Evolutionary conservation across 129 eudicot genomes (phyloP), one percentile per base, ranked within the genome.

Genomic region (Cynara cardunculus): DNA sequence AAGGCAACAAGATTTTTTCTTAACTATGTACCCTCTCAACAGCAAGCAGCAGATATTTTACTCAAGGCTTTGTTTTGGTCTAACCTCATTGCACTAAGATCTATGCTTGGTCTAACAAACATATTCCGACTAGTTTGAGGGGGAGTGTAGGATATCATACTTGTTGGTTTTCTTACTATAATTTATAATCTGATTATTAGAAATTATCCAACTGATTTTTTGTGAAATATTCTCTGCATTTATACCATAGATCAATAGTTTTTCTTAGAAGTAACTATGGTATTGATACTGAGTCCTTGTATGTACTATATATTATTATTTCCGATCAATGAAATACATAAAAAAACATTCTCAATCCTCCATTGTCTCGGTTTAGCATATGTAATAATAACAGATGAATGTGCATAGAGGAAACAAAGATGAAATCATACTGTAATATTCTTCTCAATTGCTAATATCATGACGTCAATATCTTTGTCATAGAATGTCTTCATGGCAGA

Each of bases 401-500:
- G 34, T 19, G 31, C 53, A 34, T 25, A 25, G 41, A 80, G 65
- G 74, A 53, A 85, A 24, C 6, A 79, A 59, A 49, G 25, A 61
- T 75, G 80, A 67, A 71, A 77, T 59, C 86, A 70, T 89, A 96
- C 99, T 30, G 97, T 89, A 22, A 96, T 91, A 81, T 96, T 96
- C 56, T 81, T 91, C 85, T 91, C 96, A 80, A 96, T 86, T 64
- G 98, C 87, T 85, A 86, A 86, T 84, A 85, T 93, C 93, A 96
- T 88, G 71, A 73, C 82, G 35, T 86, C 69, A 16, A 96, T 78
- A 86, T 93, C 93, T 56, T 82, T 69, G 75, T 81, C 85, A 72
- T 96, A 96, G 86, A 86, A 93, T 61, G 89, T 85, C 90, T 96
- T 87, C 87, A 96, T 69, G 71, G 99, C 97, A 80, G 99, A 91